Base-by-base conservation (phyloP, 202 grass and related monocot species). In the Digitaria exilis region DNA sequence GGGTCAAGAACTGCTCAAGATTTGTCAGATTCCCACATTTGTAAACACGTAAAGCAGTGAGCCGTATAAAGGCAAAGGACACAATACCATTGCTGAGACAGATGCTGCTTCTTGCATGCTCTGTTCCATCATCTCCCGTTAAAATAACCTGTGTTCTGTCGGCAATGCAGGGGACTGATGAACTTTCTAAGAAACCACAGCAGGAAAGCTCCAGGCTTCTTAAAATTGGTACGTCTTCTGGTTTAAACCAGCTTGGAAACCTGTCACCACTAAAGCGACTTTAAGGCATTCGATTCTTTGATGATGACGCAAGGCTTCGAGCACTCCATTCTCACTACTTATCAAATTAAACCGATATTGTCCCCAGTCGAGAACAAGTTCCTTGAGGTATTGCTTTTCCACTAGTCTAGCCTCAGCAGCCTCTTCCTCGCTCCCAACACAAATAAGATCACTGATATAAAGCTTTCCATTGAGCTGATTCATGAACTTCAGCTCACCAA, bases 401-500 rank as follows among this genome's bases (percentile, higher is more conserved):
- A 29, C 4, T 4, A 83, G 80, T 25, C 58, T 83, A 65, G 80
- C 80, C 24, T 28, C 22, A 26, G 31, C 0, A 52, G 80, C 69
- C 12, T 65, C 44, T 41, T 51, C 17, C 22, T 7, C 1, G 71
- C 24, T 76, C 59, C 69, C 44, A 5, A 87, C n/a, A n/a, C n/a
- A n/a, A n/a, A n/a, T n/a, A n/a, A n/a, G n/a, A n/a, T n/a, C n/a
- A n/a, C n/a, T n/a, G 42, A 90, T 75, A 64, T 0, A 13, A 48
- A 90, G 69, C 5, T 0, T 70, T 71, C 63, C 69, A 21, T 50
- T 66, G 55, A 88, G 29, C 30, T 79, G 71, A 56, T 80, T 84
- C 79, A 84, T 83, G 68, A 50, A 15, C 60, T 83, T 77, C 30
- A 88, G 50, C 63, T 76, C 79, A n/a, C 17, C 2, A 64, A 84